A percentile compares a stretch with the other conserved stretches of the same genome.
phyloP scores from a whole-genome alignment of 2,329 filamentous ascomycete genomes.

The Incumbomyces delicatus region DNA sequence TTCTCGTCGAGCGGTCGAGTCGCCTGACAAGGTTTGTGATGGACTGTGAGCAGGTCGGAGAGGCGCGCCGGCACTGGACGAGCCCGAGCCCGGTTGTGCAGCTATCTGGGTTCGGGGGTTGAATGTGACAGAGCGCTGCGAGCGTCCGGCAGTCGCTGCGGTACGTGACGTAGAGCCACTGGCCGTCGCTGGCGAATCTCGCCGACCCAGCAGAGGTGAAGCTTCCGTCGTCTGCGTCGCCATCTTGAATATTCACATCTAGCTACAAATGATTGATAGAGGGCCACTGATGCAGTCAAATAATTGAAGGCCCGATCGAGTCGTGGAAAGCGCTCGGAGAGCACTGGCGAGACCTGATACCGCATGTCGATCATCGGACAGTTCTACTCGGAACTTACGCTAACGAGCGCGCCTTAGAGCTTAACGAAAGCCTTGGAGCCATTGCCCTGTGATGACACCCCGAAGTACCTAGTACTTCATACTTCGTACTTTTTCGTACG shows the following conservation, averaged over 20 bases:
- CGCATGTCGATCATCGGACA: too few species aligned
- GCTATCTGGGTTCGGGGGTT: slow-evolving; percentile 38
- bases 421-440: too few species aligned
- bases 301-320: neutral
- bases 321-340: too few species aligned
- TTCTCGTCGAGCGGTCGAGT: slow-evolving; percentile 29
- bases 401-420: too few species aligned
- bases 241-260: slow-evolving; percentile 8
- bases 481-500: too few species aligned
- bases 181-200: slow-evolving; percentile 16
- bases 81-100: slow-evolving; percentile 32
- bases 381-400: too few species aligned
- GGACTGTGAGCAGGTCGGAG: slow-evolving; percentile 33
- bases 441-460: too few species aligned
- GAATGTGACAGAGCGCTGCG: slow-evolving; percentile 38
- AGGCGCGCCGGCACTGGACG: slow-evolving; percentile 31
- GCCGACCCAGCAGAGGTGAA: slow-evolving; percentile 32
- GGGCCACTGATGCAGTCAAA: neutral
- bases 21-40: slow-evolving; percentile 22
- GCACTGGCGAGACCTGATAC: too few species aligned
- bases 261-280: too few species aligned
- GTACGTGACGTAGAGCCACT: slow-evolving; percentile 27
- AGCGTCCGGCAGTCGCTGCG: slow-evolving; percentile 21
- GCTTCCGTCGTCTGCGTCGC: slow-evolving; percentile 30
- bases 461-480: too few species aligned